These are phyloP conservation scores for Madurella mycetomatis DNA, from an alignment of 2,329 filamentous ascomycete species.

Conservation along the genomic window DNA sequence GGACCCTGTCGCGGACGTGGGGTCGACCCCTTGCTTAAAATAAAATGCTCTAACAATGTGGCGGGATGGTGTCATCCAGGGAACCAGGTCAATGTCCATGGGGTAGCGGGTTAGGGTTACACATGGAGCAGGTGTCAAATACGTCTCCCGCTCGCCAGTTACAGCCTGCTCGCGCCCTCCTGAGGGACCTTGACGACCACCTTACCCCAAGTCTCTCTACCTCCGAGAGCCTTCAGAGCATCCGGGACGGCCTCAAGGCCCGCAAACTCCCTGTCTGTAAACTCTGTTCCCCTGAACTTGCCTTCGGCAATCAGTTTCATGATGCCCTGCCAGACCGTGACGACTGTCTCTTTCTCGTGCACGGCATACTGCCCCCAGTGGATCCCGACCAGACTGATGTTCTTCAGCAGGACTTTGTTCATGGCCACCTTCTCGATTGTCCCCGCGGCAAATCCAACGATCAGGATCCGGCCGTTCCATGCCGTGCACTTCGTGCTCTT, in stretches of 20 bases:
- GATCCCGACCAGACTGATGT: conserved; percentile 82
- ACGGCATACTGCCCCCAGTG: conserved; percentile 85
- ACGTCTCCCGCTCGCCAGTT: neutral
- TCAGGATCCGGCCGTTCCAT: conserved; percentile 84
- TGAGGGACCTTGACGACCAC: conserved; percentile 84
- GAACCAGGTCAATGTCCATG: neutral
- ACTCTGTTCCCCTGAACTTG: conserved; percentile 78
- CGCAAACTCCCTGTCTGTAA: conserved; percentile 74
- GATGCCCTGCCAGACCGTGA: conserved; percentile 75
- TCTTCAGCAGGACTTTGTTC: conserved; percentile 91
- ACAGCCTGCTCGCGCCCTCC: conserved; percentile 55
- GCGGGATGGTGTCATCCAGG: neutral
- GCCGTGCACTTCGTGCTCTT: conserved; percentile 84
- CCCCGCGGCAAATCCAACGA: conserved; percentile 85
- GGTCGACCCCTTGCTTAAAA: conserved; percentile 1
- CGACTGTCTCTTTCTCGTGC: conserved; percentile 66
- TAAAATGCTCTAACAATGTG: neutral
- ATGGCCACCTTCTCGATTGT: conserved; percentile 86
- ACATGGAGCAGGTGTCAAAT: neutral
- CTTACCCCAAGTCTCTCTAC: conserved; percentile 89
- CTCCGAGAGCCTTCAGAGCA: conserved; percentile 72
- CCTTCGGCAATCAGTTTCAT: conserved; percentile 71
- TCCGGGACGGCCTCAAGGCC: conserved; percentile 75
- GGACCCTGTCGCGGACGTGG: conserved; percentile 9
- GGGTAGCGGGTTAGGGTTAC: conserved; percentile 14